These are phyloP conservation scores for Xylaria nigripes DNA, from an alignment of 495 filamentous ascomycete genomes.

Conservation along the genomic window DNA sequence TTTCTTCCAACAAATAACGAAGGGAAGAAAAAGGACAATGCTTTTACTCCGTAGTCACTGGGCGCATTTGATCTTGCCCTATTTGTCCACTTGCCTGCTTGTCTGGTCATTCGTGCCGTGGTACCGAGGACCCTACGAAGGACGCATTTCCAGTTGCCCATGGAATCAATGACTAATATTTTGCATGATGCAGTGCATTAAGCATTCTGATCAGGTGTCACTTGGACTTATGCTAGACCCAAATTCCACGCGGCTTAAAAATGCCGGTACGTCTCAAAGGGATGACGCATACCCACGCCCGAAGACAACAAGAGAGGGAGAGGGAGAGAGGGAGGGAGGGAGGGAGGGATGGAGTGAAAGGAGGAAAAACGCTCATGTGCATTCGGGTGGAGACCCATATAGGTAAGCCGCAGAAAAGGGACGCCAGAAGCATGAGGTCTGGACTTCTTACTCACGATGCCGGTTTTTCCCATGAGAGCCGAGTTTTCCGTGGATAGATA, in stretches of 20 bases:
- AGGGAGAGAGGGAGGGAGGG: too few species aligned
- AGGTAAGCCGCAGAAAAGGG: too few species aligned
- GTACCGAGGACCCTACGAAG: not conserved
- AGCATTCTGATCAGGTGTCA: not conserved
- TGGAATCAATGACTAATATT: not conserved
- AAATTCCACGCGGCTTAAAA: not conserved
- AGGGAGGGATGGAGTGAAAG: too few species aligned
- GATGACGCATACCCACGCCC: not conserved
- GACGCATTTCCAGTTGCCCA: not conserved
- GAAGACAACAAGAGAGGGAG: too few species aligned
- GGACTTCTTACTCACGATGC: not conserved
- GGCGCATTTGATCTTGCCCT: not conserved
- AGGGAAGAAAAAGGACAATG: too few species aligned
- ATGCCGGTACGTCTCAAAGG: not conserved
- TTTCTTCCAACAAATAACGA: not conserved
- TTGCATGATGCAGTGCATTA: not conserved
- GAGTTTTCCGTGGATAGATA: conserved; percentile 4
- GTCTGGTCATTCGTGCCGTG: not conserved
- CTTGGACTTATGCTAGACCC: not conserved
- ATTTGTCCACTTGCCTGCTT: not conserved
- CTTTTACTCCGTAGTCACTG: too few species aligned
- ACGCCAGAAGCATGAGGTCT: not conserved
- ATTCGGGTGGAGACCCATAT: too few species aligned
- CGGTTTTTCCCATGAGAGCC: conserved; percentile 6
- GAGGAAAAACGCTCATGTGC: too few species aligned